Conservation (phyloP, 345 rosid genomes). For the Carallia brachiata region DNA sequence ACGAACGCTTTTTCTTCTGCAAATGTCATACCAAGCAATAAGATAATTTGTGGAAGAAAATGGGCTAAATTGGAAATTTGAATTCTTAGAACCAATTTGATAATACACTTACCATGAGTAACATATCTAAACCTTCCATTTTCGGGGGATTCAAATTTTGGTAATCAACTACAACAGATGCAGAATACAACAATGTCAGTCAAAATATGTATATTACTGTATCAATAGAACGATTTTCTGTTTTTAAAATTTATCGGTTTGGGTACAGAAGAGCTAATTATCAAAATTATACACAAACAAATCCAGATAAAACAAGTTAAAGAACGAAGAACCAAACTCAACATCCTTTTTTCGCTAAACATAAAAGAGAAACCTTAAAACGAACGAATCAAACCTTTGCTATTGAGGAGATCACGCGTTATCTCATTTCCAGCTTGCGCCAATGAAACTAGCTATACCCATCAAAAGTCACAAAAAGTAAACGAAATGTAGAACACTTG, state of each 20-base stretch:
- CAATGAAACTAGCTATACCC: conserved; percentile 66
- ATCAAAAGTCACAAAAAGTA: conserved; percentile 15
- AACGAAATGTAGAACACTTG: conserved; percentile 2
- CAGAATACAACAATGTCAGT: background rate
- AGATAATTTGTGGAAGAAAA: background rate
- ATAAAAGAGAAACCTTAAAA: background rate
- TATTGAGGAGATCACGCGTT: conserved; percentile 48
- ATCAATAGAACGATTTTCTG: too few species aligned
- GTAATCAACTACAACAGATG: conserved; percentile 52
- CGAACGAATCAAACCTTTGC: conserved; percentile 32
- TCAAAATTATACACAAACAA: too few species aligned
- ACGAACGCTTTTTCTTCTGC: conserved; percentile 59
- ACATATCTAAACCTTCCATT: conserved; percentile 67
- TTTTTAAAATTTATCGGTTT: too few species aligned
- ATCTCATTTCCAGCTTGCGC: conserved; percentile 67
- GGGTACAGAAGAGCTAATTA: too few species aligned
- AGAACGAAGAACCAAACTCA: too few species aligned
- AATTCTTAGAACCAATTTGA: background rate
- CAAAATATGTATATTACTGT: too few species aligned
- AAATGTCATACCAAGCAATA: conserved; percentile 4
- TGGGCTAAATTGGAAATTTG: background rate
- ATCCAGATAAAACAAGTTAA: too few species aligned
- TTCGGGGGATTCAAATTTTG: conserved; percentile 54
- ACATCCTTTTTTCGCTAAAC: too few species aligned
- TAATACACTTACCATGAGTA: conserved; percentile 47